These are phyloP conservation scores for Fusarium chlamydosporum DNA, from an alignment of 2,329 filamentous ascomycete genomes.

Conservation along the genomic window DNA sequence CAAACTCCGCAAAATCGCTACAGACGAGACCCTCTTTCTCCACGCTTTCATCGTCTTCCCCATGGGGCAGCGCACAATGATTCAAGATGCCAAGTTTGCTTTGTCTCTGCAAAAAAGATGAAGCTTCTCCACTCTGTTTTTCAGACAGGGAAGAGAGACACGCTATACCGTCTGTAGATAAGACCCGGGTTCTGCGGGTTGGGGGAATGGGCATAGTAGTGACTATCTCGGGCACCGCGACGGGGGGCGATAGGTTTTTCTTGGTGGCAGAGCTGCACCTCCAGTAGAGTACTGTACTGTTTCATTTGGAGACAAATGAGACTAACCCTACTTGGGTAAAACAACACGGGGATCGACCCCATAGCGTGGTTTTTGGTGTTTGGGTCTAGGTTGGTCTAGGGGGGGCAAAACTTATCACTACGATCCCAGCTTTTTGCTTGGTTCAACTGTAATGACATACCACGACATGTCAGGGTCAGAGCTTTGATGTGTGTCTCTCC, in stretches of 20 bases:
- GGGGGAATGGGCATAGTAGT: not conserved
- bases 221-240: slow-evolving; percentile 22
- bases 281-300: not conserved
- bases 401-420: slow-evolving; percentile 22
- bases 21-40: slow-evolving; percentile 21
- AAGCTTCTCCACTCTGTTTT: not conserved
- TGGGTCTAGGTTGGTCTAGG: not conserved
- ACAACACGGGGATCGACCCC: slow-evolving; percentile 27
- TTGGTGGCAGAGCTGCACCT: not conserved
- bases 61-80: not conserved
- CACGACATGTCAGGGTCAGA: slow-evolving; percentile 13
- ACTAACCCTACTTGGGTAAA: slow-evolving; percentile 23
- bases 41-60: slow-evolving; percentile 5
- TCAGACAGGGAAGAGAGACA: not conserved
- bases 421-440: not conserved
- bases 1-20: not conserved
- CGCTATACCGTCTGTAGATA: slow-evolving; percentile 18
- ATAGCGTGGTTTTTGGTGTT: slow-evolving; percentile 12
- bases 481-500: slow-evolving; percentile 1
- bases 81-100: not conserved
- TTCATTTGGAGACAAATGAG: not conserved
- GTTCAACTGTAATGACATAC: not conserved
- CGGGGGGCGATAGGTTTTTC: slow-evolving; percentile 9
- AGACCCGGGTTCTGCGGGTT: not conserved
- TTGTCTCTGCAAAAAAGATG: not conserved